These are phyloP conservation scores for Lotmaria passim DNA, from an alignment of 208 protist genomes.

Conservation along the genomic window DNA sequence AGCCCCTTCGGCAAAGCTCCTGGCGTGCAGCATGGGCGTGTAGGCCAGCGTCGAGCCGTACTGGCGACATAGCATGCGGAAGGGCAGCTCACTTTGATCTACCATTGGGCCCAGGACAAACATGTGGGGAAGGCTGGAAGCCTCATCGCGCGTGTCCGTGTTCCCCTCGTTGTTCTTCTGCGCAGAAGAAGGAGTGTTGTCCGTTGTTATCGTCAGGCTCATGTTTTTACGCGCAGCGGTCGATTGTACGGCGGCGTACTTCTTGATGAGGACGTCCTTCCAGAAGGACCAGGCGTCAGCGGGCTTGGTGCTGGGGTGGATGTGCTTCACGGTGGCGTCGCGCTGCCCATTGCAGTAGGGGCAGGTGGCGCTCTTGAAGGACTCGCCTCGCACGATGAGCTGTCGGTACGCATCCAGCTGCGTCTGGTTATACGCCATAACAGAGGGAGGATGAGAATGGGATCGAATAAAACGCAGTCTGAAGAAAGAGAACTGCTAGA, in stretches of 20 bases:
- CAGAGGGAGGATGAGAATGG: too few species aligned
- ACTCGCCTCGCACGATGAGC: constrained; percentile 6
- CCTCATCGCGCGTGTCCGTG: not conserved
- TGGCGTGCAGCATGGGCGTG: constrained; percentile 91
- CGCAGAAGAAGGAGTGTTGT: not conserved
- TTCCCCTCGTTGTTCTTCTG: not conserved
- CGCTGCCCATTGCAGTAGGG: constrained; percentile 71
- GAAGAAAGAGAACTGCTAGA: not conserved
- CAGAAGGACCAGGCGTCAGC: constrained; percentile 61
- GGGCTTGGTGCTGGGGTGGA: constrained; percentile 72
- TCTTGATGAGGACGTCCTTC: constrained; percentile 55
- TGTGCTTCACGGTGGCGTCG: constrained; percentile 62
- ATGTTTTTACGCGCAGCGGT: constrained; percentile 26
- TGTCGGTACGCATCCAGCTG: constrained; percentile 34
- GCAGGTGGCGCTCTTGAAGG: constrained; percentile 56
- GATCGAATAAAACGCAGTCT: too few species aligned
- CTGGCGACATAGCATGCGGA: constrained; percentile 85
- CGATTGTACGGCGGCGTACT: constrained; percentile 50
- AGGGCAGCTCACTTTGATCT: constrained; percentile 91
- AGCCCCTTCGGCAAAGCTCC: constrained; percentile 55
- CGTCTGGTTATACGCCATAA: constrained; percentile 46
- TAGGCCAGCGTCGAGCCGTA: constrained; percentile 86
- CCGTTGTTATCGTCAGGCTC: not conserved
- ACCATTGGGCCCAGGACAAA: constrained; percentile 93
- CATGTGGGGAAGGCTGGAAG: constrained; percentile 33